These are phyloP conservation scores for Cnidoscolus chayamansa DNA, from an alignment of 441 rosid species.

Conservation along the genomic window DNA sequence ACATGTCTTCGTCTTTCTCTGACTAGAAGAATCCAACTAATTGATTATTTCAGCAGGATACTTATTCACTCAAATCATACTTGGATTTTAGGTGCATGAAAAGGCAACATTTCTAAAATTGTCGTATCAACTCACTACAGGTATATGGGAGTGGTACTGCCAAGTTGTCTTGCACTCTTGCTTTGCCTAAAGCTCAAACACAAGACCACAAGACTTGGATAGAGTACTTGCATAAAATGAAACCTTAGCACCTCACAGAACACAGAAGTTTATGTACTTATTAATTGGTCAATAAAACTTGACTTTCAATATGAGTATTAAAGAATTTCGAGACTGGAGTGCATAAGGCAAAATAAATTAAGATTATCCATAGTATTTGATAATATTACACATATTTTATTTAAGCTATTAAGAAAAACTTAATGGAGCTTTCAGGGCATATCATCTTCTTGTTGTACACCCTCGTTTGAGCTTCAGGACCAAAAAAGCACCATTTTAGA, in stretches of 20 bases:
- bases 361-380: not conserved
- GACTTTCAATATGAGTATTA: not conserved
- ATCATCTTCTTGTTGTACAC: not conserved
- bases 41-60: not conserved
- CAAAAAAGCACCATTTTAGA: no score
- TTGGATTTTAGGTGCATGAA: not conserved
- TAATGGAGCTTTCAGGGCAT: not conserved
- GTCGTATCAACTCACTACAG: not conserved
- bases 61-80: not conserved
- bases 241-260: not conserved
- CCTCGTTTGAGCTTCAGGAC: no score
- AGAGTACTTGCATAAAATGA: not conserved
- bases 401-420: not conserved
- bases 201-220: not conserved
- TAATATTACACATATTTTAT: not conserved
- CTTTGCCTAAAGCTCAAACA: not conserved
- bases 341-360: not conserved
- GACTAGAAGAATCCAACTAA: not conserved
- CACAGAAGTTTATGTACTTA: not conserved
- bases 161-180: not conserved
- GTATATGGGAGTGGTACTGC: not conserved
- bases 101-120: not conserved
- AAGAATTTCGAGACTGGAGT: constrained; percentile 3
- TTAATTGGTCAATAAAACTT: not conserved
- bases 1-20: not conserved